These are phyloP conservation scores for Yamadazyma epiphylla DNA, from an alignment of 1,139 yeast species.

Conservation along the genomic window DNA sequence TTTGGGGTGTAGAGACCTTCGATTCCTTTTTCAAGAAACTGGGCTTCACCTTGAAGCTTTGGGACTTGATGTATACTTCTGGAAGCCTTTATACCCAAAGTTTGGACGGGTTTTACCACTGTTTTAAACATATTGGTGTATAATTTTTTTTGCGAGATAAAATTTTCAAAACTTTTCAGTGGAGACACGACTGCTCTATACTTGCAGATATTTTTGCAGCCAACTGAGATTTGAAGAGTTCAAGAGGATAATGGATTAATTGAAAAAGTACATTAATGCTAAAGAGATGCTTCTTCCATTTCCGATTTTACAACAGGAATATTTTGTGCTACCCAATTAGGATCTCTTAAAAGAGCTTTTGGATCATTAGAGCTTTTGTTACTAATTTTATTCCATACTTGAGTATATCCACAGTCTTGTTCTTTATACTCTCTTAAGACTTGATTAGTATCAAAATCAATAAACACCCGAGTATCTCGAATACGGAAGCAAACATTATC, in stretches of 20 bases:
- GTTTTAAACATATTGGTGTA: constrained; percentile 5
- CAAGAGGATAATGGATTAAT: too few species aligned
- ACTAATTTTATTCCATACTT: constrained; percentile 40
- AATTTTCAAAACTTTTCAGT: constrained; percentile 1
- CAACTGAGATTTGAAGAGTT: too few species aligned
- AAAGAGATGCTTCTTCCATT: constrained; percentile 4
- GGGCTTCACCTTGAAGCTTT: constrained; percentile 38
- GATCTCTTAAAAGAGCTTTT: constrained; percentile 71
- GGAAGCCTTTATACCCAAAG: constrained; percentile 2
- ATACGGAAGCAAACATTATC: constrained; percentile 85
- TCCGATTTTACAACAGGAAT: constrained; percentile 38
- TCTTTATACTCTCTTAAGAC: constrained; percentile 76
- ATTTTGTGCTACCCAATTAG: constrained; percentile 72
- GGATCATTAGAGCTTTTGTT: constrained; percentile 57
- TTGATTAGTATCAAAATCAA: constrained; percentile 66
- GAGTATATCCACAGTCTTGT: constrained; percentile 65
- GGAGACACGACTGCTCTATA: not conserved
- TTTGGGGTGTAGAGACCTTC: constrained; percentile 65
- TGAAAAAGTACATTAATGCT: too few species aligned
- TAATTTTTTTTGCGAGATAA: not conserved
- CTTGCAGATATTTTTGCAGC: too few species aligned
- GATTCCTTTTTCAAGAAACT: constrained; percentile 50
- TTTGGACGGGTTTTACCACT: constrained; percentile 4
- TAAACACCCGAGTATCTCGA: constrained; percentile 77
- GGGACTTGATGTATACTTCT: constrained; percentile 67